Evolutionary conservation across 2,329 filamentous ascomycete genomes (phyloP), one percentile per base, ranked within the genome.

Genomic region (Pseudogymnoascus destructans): DNA sequence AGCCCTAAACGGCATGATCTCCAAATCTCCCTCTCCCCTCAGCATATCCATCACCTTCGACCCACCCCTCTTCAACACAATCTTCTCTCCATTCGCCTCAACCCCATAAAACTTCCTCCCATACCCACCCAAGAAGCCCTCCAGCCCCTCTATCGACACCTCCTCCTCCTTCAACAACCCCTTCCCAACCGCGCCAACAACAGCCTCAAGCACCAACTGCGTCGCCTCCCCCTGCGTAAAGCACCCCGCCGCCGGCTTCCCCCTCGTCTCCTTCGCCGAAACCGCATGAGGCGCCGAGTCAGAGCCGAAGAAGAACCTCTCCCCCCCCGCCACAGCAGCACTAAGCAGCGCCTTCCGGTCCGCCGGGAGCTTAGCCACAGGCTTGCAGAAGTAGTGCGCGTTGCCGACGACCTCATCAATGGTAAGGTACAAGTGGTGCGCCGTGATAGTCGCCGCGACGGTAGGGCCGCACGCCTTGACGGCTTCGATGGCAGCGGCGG

Each of bases 341-440:
- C 71, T 70, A 5, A 81, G 67, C n/a, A 82, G 68, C 17, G 78
- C 77, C 58, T 76, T 72, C 17, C 79, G 72, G 57, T 66, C 65
- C 1, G 42, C 56, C 0, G 89, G 79, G 54, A 57, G 61, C 58
- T 68, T 68, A 1, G 67, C 63, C 2, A 81, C 81, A 4, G 84
- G 84, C 69, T 88, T 88, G 74, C 85, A 88, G 74, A 86, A 88
- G 68, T 77, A 80, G 69, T 86, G 82, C 9, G 83, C 80, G 66
- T 87, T 80, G 57, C 73, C 75, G 17, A 82, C 81, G 75, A 85
- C 86, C 65, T 90, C 84, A 66, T 93, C 86, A 13, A 88, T 82
- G 10, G 86, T 89, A 30, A 96, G 77, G 64, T 81, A 89, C 19
- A 95, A 76, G 67, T 95, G 90, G 68, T 95, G 90, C 1, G 89